Evolutionary conservation across 768 basidiomycete species (phyloP).

Genomic region (Suillus placidus): DNA sequence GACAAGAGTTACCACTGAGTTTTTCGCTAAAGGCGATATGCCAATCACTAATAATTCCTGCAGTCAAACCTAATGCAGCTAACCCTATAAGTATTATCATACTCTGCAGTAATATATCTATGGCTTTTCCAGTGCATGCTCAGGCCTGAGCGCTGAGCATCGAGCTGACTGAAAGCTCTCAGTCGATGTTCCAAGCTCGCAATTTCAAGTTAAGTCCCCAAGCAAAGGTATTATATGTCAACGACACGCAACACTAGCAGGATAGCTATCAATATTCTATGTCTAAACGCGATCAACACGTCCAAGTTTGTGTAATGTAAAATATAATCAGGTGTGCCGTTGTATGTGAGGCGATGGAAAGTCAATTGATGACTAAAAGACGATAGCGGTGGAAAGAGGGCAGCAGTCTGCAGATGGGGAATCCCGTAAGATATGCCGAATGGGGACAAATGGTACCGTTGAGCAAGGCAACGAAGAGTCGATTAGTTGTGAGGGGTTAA

Average conservation of each 20-base stretch:
- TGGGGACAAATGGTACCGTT: not conserved
- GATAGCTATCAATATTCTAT: not conserved
- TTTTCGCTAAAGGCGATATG: too few relatives aligned
- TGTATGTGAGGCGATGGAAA: not conserved
- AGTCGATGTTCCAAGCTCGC: not conserved
- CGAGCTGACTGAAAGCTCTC: too few relatives aligned
- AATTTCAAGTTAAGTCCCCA: not conserved
- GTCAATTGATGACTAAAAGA: not conserved
- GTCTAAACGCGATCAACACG: not conserved
- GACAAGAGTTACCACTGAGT: too few relatives aligned
- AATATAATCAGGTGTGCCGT: not conserved
- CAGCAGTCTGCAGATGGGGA: not conserved
- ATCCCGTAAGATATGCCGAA: not conserved
- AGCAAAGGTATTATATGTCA: not conserved
- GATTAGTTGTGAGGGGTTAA: not conserved
- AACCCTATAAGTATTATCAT: not conserved
- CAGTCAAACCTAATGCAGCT: not conserved
- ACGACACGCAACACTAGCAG: not conserved
- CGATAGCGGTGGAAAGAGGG: not conserved
- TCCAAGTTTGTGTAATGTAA: not conserved
- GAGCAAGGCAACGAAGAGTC: not conserved
- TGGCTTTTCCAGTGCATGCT: too few relatives aligned
- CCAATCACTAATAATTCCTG: not conserved
- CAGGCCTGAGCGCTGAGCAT: too few relatives aligned
- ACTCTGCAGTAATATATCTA: too few relatives aligned